phyloP scores from a whole-genome alignment of 2,329 filamentous ascomycete genomes.

The Ophiocordyceps camponoti-saundersi region DNA sequence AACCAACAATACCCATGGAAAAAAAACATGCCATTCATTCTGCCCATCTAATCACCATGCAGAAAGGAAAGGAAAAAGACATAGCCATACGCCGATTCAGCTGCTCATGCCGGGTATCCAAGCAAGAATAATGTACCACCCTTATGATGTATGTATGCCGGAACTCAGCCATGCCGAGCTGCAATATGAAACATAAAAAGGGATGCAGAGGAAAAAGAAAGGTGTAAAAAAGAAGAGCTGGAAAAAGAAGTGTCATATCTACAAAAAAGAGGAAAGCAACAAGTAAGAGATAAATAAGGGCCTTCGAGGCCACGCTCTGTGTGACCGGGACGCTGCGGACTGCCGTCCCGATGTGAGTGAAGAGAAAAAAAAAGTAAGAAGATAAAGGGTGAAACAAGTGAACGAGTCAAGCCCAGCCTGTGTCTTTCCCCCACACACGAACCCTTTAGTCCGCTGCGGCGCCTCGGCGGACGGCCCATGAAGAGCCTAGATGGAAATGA shows the following conservation, averaged over 20 bases:
- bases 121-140: conserved; percentile 5
- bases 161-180: conserved; percentile 3
- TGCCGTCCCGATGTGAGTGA: conserved; percentile 2
- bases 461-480: neutral
- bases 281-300: too few relatives aligned
- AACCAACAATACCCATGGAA: too few relatives aligned
- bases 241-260: neutral
- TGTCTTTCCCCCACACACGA: too few relatives aligned
- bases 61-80: neutral
- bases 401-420: neutral
- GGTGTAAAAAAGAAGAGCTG: conserved; percentile 2
- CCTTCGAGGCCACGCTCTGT: neutral
- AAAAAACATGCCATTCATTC: too few relatives aligned
- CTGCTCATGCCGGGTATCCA: conserved; percentile 17
- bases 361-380: neutral
- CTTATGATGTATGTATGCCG: conserved; percentile 1
- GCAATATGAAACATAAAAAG: conserved; percentile 2
- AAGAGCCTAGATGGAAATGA: conserved; percentile 47
- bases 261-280: too few relatives aligned
- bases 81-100: conserved; percentile 2
- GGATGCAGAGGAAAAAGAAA: conserved; percentile 1
- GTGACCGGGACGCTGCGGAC: neutral
- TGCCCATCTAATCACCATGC: neutral
- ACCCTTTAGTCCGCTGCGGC: too few relatives aligned
- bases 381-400: too few relatives aligned